These are phyloP conservation scores for Truncatella angustata DNA, from an alignment of 2,329 filamentous ascomycete genomes.

Conservation along the genomic window DNA sequence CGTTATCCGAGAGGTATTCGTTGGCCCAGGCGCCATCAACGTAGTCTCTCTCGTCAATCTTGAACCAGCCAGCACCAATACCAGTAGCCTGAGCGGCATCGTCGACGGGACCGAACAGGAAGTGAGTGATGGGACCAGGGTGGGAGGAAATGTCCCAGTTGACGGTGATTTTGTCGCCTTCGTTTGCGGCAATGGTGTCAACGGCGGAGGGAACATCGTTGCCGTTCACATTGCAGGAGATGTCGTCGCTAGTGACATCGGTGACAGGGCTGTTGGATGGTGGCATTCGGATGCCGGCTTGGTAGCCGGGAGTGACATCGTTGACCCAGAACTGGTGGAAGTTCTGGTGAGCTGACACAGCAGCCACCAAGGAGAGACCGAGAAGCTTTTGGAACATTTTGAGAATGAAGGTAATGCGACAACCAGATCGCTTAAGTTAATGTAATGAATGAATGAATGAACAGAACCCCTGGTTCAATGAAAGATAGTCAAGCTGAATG, in stretches of 20 bases:
- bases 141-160: slow-evolving; percentile 36
- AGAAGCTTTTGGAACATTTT: slow-evolving; percentile 25
- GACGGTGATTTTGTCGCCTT: slow-evolving; percentile 33
- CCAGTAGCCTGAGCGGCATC: slow-evolving; percentile 69
- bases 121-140: slow-evolving; percentile 35
- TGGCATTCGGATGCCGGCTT: slow-evolving; percentile 27
- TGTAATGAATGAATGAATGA: not conserved
- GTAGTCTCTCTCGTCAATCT: slow-evolving; percentile 25
- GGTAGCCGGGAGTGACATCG: slow-evolving; percentile 30
- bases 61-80: slow-evolving; percentile 26
- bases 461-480: slow-evolving; percentile 6
- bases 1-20: slow-evolving; percentile 19
- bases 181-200: slow-evolving; percentile 28
- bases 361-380: slow-evolving; percentile 21
- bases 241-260: slow-evolving; percentile 24
- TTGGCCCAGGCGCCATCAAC: slow-evolving; percentile 25
- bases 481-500: slow-evolving; percentile 1
- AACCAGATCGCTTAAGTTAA: slow-evolving; percentile 4
- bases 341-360: slow-evolving; percentile 36
- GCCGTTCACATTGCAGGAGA: slow-evolving; percentile 25
- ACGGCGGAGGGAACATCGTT: slow-evolving; percentile 25
- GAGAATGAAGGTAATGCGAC: slow-evolving; percentile 7
- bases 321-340: slow-evolving; percentile 41
- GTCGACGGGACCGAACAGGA: slow-evolving; percentile 36
- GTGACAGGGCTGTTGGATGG: slow-evolving; percentile 27